These are phyloP conservation scores for Hyphopichia fennica DNA, from an alignment of 1,139 yeast species.

Conservation along the genomic window DNA sequence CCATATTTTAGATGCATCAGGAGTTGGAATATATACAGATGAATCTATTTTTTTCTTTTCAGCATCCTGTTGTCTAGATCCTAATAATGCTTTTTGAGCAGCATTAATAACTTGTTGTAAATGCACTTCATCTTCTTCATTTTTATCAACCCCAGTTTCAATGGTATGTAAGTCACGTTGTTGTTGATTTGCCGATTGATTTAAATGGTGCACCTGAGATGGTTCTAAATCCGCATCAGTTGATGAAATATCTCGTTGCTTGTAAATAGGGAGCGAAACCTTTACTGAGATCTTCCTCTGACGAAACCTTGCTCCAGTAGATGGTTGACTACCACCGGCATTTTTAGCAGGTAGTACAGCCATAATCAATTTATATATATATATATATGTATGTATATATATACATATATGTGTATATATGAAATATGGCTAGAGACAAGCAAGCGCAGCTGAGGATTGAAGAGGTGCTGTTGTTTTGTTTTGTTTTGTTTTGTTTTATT, in stretches of 20 bases:
- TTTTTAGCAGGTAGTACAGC: constrained; percentile 32
- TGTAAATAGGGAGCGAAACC: constrained; percentile 79
- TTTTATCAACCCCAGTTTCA: constrained; percentile 98
- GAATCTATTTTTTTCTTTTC: constrained; percentile 27
- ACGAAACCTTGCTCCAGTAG: constrained; percentile 72
- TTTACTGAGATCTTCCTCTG: constrained; percentile 90
- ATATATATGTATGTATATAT: not conserved
- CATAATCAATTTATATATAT: constrained; percentile 12
- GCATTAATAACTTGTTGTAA: constrained; percentile 86
- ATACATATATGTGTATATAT: not conserved
- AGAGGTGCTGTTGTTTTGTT: not conserved
- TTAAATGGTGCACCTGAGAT: constrained; percentile 45
- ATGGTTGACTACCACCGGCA: constrained; percentile 31
- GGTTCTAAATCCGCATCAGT: constrained; percentile 58
- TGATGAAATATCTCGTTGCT: constrained; percentile 78
- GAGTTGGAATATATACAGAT: constrained; percentile 90
- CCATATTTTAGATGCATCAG: constrained; percentile 90
- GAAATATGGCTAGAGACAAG: not conserved
- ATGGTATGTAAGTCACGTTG: constrained; percentile 87
- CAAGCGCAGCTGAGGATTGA: not conserved
- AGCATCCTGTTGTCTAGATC: constrained; percentile 21
- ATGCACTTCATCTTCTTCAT: constrained; percentile 97
- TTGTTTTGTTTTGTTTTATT: not conserved
- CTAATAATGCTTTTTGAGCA: constrained; percentile 59
- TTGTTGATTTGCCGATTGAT: constrained; percentile 47